phyloP scores from a whole-genome alignment of 208 protist genomes.

The Herpetomonas muscarum region DNA sequence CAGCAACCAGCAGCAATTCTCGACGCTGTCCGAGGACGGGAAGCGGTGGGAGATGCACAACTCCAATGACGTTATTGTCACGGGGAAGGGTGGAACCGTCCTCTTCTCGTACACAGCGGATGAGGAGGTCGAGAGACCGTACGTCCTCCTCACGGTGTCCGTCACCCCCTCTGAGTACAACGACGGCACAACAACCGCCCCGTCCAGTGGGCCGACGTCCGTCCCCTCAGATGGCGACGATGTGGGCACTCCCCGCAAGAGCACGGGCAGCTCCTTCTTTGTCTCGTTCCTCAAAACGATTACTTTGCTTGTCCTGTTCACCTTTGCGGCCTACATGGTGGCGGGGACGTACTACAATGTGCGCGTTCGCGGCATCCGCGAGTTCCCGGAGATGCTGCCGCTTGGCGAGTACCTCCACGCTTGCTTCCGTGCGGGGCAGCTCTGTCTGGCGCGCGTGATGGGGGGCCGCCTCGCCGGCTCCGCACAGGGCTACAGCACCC shows the following conservation, averaged over 20 bases:
- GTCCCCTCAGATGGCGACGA: background rate
- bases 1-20: background rate
- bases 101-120: background rate
- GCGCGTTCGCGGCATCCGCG: conserved; percentile 30
- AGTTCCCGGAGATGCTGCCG: conserved; percentile 76
- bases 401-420: conserved; percentile 36
- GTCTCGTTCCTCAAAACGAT: conserved; percentile 9
- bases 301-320: conserved; percentile 21
- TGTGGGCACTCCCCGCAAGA: background rate
- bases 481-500: conserved; percentile 2
- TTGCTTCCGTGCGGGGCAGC: conserved; percentile 15
- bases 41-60: conserved; percentile 1
- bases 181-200: background rate
- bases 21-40: conserved; percentile 5
- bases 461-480: conserved; percentile 1
- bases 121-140: background rate
- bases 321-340: conserved; percentile 41
- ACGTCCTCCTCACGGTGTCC: conserved; percentile 1
- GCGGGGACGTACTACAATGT: conserved; percentile 60
- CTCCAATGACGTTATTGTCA: conserved; percentile 8
- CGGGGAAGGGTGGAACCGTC: background rate
- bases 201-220: background rate
- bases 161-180: too few species aligned
- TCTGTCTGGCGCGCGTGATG: conserved; percentile 9
- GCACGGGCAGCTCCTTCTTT: conserved; percentile 6